phyloP scores from a whole-genome alignment of 352 stramenopile species.

The Phytophthora podocarpi region DNA sequence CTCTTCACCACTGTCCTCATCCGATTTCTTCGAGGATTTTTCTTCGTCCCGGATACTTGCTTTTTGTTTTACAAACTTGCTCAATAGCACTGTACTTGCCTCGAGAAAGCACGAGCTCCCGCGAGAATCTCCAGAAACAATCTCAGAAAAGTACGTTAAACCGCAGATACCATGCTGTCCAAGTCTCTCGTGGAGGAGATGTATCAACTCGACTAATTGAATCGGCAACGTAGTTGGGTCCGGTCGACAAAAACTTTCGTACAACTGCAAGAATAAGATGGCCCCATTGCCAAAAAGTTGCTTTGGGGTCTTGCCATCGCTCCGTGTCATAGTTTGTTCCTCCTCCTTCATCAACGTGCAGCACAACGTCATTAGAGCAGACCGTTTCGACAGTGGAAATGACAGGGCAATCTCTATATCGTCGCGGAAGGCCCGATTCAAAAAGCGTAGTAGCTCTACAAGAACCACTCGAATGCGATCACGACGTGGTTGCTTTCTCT shows the following conservation, averaged over 20 bases:
- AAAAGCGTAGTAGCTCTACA: conserved; percentile 45
- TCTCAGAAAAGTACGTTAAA: conserved; percentile 36
- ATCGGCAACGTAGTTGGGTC: conserved; percentile 1
- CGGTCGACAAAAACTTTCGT: conserved; percentile 24
- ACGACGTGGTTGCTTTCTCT: conserved; percentile 53
- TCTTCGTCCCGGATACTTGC: conserved; percentile 7
- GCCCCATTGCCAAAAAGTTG: conserved; percentile 58
- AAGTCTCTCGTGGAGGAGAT: conserved; percentile 52
- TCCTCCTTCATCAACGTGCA: conserved; percentile 74
- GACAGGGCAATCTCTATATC: conserved; percentile 10
- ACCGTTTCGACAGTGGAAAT: conserved; percentile 32
- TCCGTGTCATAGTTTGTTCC: conserved; percentile 50
- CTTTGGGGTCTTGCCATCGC: conserved; percentile 46
- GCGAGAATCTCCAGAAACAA: conserved; percentile 6
- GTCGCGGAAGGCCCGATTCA: conserved; percentile 34
- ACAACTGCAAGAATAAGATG: conserved; percentile 57
- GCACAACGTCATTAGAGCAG: conserved; percentile 49
- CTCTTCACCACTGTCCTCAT: conserved; percentile 9
- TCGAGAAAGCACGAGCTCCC: conserved; percentile 47
- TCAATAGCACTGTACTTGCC: conserved; percentile 41
- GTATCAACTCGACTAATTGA: conserved; percentile 31
- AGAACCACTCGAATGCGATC: conserved; percentile 51
- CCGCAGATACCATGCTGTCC: conserved; percentile 54
- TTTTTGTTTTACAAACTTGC: conserved; percentile 31
- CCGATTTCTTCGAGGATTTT: not conserved